Conservation (phyloP, 306 rosid species). For the Potentilla sterilis region DNA sequence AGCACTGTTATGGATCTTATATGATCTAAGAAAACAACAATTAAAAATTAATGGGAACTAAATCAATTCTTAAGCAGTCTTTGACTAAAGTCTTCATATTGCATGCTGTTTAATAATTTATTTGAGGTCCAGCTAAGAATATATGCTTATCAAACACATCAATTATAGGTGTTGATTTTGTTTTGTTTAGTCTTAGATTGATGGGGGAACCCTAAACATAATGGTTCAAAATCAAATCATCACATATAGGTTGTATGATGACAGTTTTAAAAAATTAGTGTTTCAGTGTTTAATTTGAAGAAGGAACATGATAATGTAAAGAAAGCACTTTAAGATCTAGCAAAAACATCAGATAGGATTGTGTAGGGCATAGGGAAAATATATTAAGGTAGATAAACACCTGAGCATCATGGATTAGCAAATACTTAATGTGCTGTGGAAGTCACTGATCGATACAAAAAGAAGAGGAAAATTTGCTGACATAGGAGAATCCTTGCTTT, state of each 20-base stretch:
- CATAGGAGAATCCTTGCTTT: slow-evolving; percentile 12
- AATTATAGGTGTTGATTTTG: not conserved
- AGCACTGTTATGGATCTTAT: not conserved
- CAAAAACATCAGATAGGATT: slow-evolving; percentile 54
- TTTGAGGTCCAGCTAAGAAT: not conserved
- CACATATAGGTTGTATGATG: not conserved
- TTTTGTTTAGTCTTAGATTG: not conserved
- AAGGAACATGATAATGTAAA: slow-evolving; percentile 31
- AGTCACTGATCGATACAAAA: slow-evolving; percentile 37
- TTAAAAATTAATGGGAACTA: not conserved
- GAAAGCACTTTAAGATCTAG: slow-evolving; percentile 57
- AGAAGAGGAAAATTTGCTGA: slow-evolving; percentile 29
- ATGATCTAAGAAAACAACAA: not conserved
- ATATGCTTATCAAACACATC: not conserved
- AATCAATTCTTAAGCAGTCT: not conserved
- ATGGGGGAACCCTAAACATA: slow-evolving; percentile 5
- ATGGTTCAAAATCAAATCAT: slow-evolving; percentile 6
- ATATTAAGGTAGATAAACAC: slow-evolving; percentile 36
- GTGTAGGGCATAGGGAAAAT: slow-evolving; percentile 53
- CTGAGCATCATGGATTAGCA: slow-evolving; percentile 33
- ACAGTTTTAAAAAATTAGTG: not conserved
- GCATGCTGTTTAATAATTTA: not conserved
- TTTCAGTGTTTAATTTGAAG: not conserved
- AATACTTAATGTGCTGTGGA: slow-evolving; percentile 28
- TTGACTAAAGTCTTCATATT: not conserved